phyloP scores from a whole-genome alignment of 495 filamentous ascomycete genomes.

The Haplographium delicatum region DNA sequence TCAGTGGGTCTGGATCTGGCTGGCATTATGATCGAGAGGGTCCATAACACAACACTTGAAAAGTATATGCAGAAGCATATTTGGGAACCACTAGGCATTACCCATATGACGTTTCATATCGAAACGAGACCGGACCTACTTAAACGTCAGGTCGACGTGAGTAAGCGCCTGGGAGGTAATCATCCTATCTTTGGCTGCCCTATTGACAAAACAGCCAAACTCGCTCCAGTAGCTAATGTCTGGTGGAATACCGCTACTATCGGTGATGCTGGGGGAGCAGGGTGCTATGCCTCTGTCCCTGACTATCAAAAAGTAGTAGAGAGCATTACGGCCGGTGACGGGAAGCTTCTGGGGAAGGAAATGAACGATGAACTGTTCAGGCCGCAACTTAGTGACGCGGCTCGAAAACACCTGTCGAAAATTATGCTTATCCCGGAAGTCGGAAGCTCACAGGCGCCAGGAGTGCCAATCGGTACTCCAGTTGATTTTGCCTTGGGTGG shows the following conservation, averaged over 20 bases:
- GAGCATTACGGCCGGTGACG: constrained; percentile 38
- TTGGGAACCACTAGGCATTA: constrained; percentile 48
- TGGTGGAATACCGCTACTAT: not conserved
- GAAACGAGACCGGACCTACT: constrained; percentile 29
- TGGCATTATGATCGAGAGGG: constrained; percentile 46
- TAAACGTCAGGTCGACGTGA: constrained; percentile 29
- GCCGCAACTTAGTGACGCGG: constrained; percentile 26
- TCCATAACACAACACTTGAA: constrained; percentile 41
- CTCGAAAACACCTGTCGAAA: not conserved
- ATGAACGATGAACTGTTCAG: constrained; percentile 41
- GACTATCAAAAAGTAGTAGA: constrained; percentile 42
- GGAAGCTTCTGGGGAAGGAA: constrained; percentile 33
- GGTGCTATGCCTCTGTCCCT: constrained; percentile 29
- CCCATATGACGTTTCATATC: constrained; percentile 47
- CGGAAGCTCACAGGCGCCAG: not conserved
- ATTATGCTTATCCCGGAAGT: not conserved
- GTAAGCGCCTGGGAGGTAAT: constrained; percentile 21
- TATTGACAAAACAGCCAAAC: not conserved
- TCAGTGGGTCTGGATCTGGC: constrained; percentile 41
- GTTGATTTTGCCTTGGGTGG: not conserved
- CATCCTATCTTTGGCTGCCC: constrained; percentile 14
- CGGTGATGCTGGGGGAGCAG: constrained; percentile 35
- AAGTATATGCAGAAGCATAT: constrained; percentile 52
- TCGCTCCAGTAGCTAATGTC: not conserved
- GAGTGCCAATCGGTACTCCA: not conserved